Base-by-base conservation (phyloP, 495 filamentous ascomycete genomes). In the Penicillium crystallinum region DNA sequence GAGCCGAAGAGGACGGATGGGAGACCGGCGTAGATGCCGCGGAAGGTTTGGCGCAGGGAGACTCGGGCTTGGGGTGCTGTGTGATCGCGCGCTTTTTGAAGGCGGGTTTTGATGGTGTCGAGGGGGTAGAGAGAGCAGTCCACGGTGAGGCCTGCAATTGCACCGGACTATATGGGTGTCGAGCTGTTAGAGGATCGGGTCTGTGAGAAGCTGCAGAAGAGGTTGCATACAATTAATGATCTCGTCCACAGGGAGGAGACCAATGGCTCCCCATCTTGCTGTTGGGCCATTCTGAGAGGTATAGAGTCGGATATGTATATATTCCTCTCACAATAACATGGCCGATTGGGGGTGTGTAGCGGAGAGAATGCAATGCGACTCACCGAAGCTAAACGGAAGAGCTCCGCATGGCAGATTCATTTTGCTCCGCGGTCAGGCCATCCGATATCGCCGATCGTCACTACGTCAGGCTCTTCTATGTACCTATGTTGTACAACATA, bases 101-200 rank as follows among this genome's bases (percentile, higher is more conserved):
- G 89, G 2, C 93, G 90, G 41, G 88, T 93, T 71, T 93, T 95
- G 59, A 93, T 83, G 0, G 91, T 95, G 78, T 93, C 90, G 72
- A 95, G 87, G 1, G 90, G 90, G 75, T 87, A 93, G 57, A 95
- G 87, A 31, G 88, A 88, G 64, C 91, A 85, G 75, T 95, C 90
- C 68, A 95, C 90, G 0, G 90, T 90, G 25, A 89, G 89, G 58
- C 90, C 90, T 50, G 90, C 90, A 46, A 93, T 72, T 54, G 82
- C 90, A 56, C 89, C 90, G 46, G 90, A 84, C 70, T 90, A 67
- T 46, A 78, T 73, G 52, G 69, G 70, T 10, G 18, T 11, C 3
- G 36, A 31, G 19, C 15, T 29, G 34, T 57, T 49, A 56, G 39
- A 27, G 23, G 1, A 22, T 38, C 10, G 25, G 31, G 9, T 30